Evolutionary conservation across 148 eudicot genomes (phyloP), one percentile per base, ranked within the genome.

Genomic region (Chenopodium berlandieri): DNA sequence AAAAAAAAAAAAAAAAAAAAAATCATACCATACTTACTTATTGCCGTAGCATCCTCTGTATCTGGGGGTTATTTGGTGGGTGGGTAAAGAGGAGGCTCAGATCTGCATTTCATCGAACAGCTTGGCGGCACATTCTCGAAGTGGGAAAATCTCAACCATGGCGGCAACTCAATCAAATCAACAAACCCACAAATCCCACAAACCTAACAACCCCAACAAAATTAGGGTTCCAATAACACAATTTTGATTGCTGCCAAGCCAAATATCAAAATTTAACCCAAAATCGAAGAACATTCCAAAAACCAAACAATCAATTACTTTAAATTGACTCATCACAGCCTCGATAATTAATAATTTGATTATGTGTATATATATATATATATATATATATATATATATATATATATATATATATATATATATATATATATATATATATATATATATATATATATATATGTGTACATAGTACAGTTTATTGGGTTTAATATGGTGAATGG

Each of bases 281-380:
- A 46, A 52, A 52, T 52, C 10, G 34, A 62, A 37, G 70, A 47
- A 27, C 17, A 25, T 75, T 32, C 63, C 65, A 54, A 80, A 58
- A 31, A 75, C 76, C 75, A 56, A 17, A 19, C 11, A 14, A 7
- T 63, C 44, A n/a, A 81, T 12, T 63, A 64, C 47, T 74, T 74
- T 74, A 47, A 17, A 40, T 32, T 0, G 16, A 14, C 54, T 62
- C 78, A 81, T 74, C 83, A 74, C 71, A 5, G 83, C 83, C 83
- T 81, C 78, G 0, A 1, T 44, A 62, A 23, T 58, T 40, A 11
- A 9, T 60, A 6, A 4, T n/a, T 30, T 31, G 3, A 12, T 11
- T 11, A 11, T 50, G 2, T 50, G 10, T 48, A 13, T 10, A 48
- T 48, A 2, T 12, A 11, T 50, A 50, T 50, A 13, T n/a, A n/a